Evolutionary conservation across 768 basidiomycete species (phyloP).

Genomic region (Boletus rubescentipes): DNA sequence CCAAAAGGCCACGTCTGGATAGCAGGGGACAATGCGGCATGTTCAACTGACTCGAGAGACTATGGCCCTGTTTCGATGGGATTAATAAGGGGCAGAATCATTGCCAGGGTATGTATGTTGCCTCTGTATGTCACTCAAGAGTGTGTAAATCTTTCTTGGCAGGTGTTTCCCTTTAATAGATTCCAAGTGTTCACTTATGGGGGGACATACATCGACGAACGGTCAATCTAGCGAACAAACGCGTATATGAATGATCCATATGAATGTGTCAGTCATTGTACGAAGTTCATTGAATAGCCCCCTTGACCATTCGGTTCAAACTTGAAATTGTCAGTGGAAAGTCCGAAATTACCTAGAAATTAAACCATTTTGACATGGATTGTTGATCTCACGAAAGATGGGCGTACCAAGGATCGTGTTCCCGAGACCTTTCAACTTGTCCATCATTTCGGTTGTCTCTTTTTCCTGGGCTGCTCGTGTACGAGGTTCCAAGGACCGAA

Average conservation of each 20-base stretch:
- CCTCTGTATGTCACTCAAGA: not conserved
- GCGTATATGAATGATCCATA: not conserved
- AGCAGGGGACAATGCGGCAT: conserved; percentile 81
- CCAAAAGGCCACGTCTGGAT: conserved; percentile 92
- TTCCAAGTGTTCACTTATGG: conserved; percentile 26
- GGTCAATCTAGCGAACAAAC: not conserved
- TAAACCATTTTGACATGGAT: not conserved
- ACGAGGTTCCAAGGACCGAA: conserved; percentile 61
- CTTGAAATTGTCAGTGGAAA: conserved; percentile 97
- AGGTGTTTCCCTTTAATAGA: conserved; percentile 33
- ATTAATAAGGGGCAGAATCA: conserved; percentile 66
- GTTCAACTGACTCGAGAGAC: conserved; percentile 84
- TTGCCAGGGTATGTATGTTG: conserved; percentile 63
- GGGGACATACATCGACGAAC: conserved; percentile 22
- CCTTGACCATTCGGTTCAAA: conserved; percentile 92
- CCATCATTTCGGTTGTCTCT: conserved; percentile 90
- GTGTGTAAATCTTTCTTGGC: conserved; percentile 3
- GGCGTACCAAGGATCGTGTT: conserved; percentile 80
- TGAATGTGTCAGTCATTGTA: conserved; percentile 36
- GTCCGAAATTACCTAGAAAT: conserved; percentile 78
- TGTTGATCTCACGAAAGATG: not conserved
- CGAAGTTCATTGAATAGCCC: conserved; percentile 94
- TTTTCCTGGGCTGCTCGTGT: conserved; percentile 75
- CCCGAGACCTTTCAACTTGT: conserved; percentile 89
- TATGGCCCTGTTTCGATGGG: conserved; percentile 91